Evolutionary conservation across 768 basidiomycete genomes (phyloP).

Genomic region (Butyriboletus loyo): DNA sequence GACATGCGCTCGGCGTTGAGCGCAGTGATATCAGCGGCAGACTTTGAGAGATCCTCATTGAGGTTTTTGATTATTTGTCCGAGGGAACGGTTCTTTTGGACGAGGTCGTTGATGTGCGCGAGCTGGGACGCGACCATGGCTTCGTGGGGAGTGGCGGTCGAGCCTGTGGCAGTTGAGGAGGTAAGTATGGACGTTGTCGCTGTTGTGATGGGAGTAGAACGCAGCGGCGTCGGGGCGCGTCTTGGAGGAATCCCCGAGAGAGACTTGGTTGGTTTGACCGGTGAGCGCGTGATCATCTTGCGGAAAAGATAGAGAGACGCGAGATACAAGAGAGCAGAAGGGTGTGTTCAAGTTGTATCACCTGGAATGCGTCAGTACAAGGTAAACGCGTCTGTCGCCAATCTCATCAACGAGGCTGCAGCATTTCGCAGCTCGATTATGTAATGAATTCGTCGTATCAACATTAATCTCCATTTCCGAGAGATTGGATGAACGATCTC

Average conservation of each 20-base stretch:
- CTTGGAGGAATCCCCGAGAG: constrained; percentile 9
- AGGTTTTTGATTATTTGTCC: constrained; percentile 60
- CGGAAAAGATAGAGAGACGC: not conserved
- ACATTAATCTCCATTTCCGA: no score
- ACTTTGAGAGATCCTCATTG: constrained; percentile 44
- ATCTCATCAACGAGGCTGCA: constrained; percentile 9
- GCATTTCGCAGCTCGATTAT: constrained; percentile 8
- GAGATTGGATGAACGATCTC: not conserved
- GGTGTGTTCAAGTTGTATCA: not conserved
- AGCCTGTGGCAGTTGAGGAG: constrained; percentile 28
- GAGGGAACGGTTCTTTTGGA: constrained; percentile 62
- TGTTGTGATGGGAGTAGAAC: constrained; percentile 14
- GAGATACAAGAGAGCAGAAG: not conserved
- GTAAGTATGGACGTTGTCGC: constrained; percentile 28
- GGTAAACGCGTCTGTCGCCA: constrained; percentile 4
- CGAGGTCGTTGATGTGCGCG: constrained; percentile 70
- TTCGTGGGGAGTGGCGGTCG: constrained; percentile 34
- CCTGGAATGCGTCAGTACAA: constrained; percentile 1
- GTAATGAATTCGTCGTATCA: no score
- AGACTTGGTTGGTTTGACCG: constrained; percentile 20
- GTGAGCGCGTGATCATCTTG: constrained; percentile 30
- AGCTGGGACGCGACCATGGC: constrained; percentile 61
- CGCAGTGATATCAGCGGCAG: constrained; percentile 26
- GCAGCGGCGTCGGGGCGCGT: constrained; percentile 21
- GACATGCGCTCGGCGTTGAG: constrained; percentile 40